Evolutionary conservation across 2,329 filamentous ascomycete genomes (phyloP).

Genomic region (Fusarium ambrosium): DNA sequence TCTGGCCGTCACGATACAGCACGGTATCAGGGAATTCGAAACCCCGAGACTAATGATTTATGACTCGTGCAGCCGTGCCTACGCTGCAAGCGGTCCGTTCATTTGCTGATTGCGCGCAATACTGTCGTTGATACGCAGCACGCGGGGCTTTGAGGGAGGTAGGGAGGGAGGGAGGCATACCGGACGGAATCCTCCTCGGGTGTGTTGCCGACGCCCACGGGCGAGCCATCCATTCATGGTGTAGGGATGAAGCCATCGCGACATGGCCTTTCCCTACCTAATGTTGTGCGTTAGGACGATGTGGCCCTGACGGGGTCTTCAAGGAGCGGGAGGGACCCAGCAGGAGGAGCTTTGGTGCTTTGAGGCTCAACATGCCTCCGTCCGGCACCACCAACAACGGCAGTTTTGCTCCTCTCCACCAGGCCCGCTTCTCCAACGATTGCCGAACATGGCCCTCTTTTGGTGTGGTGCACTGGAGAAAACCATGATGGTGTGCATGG

Average conservation of each 20-base stretch:
- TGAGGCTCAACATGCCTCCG: constrained; percentile 44
- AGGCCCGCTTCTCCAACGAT: constrained; percentile 51
- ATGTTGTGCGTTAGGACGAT: constrained; percentile 30
- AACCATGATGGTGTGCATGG: constrained; percentile 20
- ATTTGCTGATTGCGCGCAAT: constrained; percentile 18
- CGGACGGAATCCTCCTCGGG: background rate
- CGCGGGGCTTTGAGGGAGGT: constrained; percentile 8
- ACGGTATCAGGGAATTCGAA: constrained; percentile 34
- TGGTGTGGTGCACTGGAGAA: constrained; percentile 33
- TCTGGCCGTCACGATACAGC: constrained; percentile 25
- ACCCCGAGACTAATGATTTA: constrained; percentile 42
- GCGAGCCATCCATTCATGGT: background rate
- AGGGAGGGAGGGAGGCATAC: background rate
- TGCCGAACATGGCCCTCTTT: constrained; percentile 46
- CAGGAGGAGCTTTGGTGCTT: constrained; percentile 41
- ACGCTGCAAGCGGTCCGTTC: constrained; percentile 27
- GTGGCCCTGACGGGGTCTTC: constrained; percentile 43
- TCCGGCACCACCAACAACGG: constrained; percentile 46
- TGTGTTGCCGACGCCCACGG: constrained; percentile 9
- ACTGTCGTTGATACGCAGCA: background rate
- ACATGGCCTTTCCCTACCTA: constrained; percentile 13
- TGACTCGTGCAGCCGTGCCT: constrained; percentile 43
- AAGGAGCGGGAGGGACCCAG: constrained; percentile 46
- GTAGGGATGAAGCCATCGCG: constrained; percentile 43
- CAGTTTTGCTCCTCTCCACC: constrained; percentile 45